Base-by-base conservation (phyloP, 2,329 filamentous ascomycete genomes). In the Didymella exigua region DNA sequence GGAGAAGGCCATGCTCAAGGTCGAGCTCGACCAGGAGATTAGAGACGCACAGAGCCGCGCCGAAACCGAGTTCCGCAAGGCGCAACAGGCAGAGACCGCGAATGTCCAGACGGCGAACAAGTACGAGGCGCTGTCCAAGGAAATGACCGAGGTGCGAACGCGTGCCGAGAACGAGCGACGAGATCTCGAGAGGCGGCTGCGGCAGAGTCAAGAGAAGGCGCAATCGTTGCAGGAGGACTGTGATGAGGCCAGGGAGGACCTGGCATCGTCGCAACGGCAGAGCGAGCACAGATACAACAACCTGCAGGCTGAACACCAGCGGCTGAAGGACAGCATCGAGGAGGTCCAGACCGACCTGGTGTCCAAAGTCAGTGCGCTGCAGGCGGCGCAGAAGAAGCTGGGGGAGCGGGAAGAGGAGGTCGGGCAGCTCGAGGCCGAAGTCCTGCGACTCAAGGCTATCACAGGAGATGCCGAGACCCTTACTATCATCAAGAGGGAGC, bases 401-500 rank as follows among this genome's bases (percentile, higher is more conserved):
- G 78, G 82, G 0, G 83, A 89, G 51, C 87, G 86, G 58, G 91
- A 96, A 62, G 80, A 79, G 1, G 82, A 87, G n/a, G 83, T 89
- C 34, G 91, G 88, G 0, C 79, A 85, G 11, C 77, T 98, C 9
- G 93, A 98, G 76, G 87, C 89, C 0, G 91, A 98, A 49, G 85
- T 97, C 8, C 77, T 97, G 48, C 84, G 88, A 27, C 78, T 96
- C 5, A 97, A 93, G 71, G 90, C 93, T 0, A 90, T 95, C 66
- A 90, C 90, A 2, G 91, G 89, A 9, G 93, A 97, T 71, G 86
- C 87, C 0, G 93, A 97, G 62, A 95, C 91, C 0, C 83, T 98
- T 68, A 85, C 83, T 5, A 86, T 97, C 29, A 89, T 99, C 65
- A 91, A 93, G 72, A 85, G 87, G 62, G 93, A 99, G 76, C 82